A percentile compares a stretch with the other conserved stretches of the same genome.
Evolutionary conservation across 2,329 filamentous ascomycete species (phyloP).

Genomic region (Apiospora koreana): DNA sequence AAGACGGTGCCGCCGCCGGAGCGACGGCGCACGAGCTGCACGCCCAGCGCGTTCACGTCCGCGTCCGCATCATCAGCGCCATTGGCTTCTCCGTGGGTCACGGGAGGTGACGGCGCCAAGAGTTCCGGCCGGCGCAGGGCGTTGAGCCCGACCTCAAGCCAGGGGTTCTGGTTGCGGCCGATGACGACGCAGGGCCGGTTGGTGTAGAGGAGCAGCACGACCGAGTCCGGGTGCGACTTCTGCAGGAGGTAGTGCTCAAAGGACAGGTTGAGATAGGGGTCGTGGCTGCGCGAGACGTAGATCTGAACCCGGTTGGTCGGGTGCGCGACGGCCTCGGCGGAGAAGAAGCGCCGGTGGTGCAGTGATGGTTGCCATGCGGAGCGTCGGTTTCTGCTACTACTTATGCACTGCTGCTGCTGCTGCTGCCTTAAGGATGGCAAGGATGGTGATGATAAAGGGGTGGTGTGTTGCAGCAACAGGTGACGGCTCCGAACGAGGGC

Average conservation of each 20-base stretch:
- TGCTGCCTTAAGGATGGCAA: no score
- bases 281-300: conserved; percentile 67
- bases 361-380: neutral
- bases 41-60: conserved; percentile 23
- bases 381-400: neutral
- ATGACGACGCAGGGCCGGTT: conserved; percentile 89
- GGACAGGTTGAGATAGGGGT: conserved; percentile 89
- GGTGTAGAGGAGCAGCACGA: conserved; percentile 82
- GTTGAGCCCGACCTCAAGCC: conserved; percentile 82
- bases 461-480: neutral
- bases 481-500: conserved; percentile 10
- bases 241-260: conserved; percentile 90
- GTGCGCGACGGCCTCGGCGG: conserved; percentile 40
- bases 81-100: no score
- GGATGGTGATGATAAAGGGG: no score
- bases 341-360: conserved; percentile 26
- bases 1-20: conserved; percentile 93
- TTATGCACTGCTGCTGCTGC: neutral
- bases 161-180: conserved; percentile 96
- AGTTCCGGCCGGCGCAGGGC: conserved; percentile 45
- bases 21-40: conserved; percentile 75
- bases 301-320: conserved; percentile 60
- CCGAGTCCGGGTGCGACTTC: conserved; percentile 69
- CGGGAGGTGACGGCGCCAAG: neutral
- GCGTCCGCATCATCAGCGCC: neutral